Conservation (phyloP, 208 protist species). For the Leishmania gerbilli region DNA sequence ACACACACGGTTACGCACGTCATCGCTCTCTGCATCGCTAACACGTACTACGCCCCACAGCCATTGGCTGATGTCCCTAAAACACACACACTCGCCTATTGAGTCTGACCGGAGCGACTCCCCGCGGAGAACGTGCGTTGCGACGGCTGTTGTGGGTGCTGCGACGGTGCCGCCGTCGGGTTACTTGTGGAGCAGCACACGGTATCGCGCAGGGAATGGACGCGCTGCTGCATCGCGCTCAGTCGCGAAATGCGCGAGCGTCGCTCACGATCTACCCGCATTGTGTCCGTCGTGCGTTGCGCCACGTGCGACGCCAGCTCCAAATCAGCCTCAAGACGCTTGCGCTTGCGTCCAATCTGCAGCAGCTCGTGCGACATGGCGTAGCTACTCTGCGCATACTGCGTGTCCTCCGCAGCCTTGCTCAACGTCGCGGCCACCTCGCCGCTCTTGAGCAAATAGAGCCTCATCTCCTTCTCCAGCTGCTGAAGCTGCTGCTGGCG, state of each 20-base stretch:
- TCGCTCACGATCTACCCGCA: conserved; percentile 62
- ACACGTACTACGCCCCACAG: background rate
- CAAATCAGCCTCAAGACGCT: conserved; percentile 66
- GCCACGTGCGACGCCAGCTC: conserved; percentile 64
- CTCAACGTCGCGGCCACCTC: conserved; percentile 53
- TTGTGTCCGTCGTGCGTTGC: conserved; percentile 52
- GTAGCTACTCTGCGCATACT: conserved; percentile 42
- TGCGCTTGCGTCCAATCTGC: conserved; percentile 47
- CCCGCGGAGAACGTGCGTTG: conserved; percentile 11
- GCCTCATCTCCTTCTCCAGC: conserved; percentile 56
- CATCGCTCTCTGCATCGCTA: background rate
- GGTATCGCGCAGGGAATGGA: conserved; percentile 58
- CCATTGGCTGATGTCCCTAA: background rate
- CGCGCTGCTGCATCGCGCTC: conserved; percentile 67
- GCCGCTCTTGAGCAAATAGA: conserved; percentile 50
- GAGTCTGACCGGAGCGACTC: conserved; percentile 22
- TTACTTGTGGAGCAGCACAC: conserved; percentile 18
- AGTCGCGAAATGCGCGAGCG: conserved; percentile 64
- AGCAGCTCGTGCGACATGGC: conserved; percentile 43
- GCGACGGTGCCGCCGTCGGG: conserved; percentile 4
- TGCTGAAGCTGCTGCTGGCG: conserved; percentile 58
- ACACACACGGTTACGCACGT: background rate
- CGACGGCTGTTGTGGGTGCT: conserved; percentile 6
- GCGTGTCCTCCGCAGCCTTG: conserved; percentile 62
- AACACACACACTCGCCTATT: background rate